phyloP scores from a whole-genome alignment of 2,329 filamentous ascomycete genomes.

The Xylariaceae sp. region DNA sequence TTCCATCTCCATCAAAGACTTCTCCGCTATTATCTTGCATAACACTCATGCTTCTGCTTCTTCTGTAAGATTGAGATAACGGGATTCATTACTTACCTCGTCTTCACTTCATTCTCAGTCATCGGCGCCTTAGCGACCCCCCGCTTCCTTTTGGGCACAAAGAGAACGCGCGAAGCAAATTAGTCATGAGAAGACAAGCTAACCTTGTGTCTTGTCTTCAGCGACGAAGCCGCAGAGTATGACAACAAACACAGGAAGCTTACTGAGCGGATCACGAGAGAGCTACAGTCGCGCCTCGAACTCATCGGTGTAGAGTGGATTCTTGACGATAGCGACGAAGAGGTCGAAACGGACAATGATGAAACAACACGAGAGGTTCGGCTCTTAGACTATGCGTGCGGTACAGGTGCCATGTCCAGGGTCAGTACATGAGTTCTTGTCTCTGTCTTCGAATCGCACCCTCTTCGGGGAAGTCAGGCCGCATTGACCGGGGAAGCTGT shows the following conservation, averaged over 20 bases:
- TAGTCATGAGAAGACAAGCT: background rate
- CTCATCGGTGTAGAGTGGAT: background rate
- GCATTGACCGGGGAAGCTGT: too few species aligned
- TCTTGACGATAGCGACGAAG: background rate
- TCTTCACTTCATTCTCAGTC: too few species aligned
- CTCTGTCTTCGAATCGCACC: too few species aligned
- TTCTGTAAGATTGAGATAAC: too few species aligned
- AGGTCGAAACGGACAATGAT: conserved; percentile 37
- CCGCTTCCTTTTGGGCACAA: too few species aligned
- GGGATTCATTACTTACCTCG: too few species aligned
- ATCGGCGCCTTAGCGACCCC: too few species aligned
- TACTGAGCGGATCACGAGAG: background rate
- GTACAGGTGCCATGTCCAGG: conserved; percentile 64
- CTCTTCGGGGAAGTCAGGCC: too few species aligned
- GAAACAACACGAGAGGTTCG: conserved; percentile 43
- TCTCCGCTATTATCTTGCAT: too few species aligned
- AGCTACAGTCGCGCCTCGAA: background rate
- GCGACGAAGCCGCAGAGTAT: conserved; percentile 16
- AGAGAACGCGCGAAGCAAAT: too few species aligned
- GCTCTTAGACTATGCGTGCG: conserved; percentile 75
- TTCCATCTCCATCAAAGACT: too few species aligned
- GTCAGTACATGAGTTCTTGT: conserved; percentile 39
- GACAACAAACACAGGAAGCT: conserved; percentile 4
- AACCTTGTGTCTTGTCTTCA: background rate
- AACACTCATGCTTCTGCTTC: too few species aligned